These are phyloP conservation scores for Clavariopsis aquatica DNA, from an alignment of 495 filamentous ascomycete species.

Conservation along the genomic window DNA sequence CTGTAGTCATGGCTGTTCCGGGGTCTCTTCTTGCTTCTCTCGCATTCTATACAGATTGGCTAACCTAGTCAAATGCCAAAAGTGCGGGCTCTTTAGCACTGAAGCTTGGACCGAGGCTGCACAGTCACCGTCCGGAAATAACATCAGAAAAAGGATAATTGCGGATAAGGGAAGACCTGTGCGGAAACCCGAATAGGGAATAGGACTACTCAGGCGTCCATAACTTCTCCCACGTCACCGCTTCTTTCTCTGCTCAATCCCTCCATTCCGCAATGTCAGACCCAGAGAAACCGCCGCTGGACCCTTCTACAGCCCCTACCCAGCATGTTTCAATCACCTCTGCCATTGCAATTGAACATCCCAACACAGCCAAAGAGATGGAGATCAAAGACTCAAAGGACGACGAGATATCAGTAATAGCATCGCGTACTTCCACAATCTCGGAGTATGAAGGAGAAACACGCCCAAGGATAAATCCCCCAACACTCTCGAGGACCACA, in stretches of 20 bases:
- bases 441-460: constrained; percentile 14
- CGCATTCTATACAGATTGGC: not conserved
- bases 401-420: constrained; percentile 29
- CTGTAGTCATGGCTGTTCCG: not conserved
- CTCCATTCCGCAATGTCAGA: constrained; percentile 24
- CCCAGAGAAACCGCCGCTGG: constrained; percentile 11
- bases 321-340: not conserved
- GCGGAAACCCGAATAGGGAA: not conserved
- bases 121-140: not conserved
- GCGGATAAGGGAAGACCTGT: too few species aligned
- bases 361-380: constrained; percentile 29
- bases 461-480: not conserved
- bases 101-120: not conserved
- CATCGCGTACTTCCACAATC: constrained; percentile 21
- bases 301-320: not conserved
- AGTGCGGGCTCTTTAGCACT: not conserved
- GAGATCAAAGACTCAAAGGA: constrained; percentile 22
- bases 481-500: constrained; percentile 24
- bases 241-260: not conserved
- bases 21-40: not conserved
- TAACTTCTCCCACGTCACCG: not conserved
- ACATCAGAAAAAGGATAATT: not conserved
- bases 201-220: not conserved
- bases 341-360: not conserved
- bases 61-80: not conserved